Evolutionary conservation across 202 grass and related monocot genomes (phyloP).

Genomic region (Panicum virgatum): DNA sequence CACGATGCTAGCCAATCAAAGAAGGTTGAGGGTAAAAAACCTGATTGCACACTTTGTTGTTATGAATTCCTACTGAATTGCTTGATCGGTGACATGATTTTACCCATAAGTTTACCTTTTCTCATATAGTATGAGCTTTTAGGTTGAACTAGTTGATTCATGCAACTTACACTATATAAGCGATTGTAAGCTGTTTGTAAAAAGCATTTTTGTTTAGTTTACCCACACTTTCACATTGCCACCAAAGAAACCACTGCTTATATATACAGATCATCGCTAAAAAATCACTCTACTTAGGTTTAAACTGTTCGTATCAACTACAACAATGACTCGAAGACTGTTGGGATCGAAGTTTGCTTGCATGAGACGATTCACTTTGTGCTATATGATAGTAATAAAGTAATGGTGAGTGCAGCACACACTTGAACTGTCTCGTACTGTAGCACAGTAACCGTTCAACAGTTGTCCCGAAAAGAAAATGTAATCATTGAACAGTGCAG

Average conservation of each 20-base stretch:
- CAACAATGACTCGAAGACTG: background rate
- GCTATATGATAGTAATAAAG: background rate
- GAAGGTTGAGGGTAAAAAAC: too few relatives aligned
- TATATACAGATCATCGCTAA: background rate
- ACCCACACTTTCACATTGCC: background rate
- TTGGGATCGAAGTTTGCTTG: constrained; percentile 16
- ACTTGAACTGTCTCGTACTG: constrained; percentile 5
- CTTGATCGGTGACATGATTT: too few relatives aligned
- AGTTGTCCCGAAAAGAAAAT: background rate
- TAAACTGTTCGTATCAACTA: background rate
- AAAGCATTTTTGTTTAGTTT: background rate
- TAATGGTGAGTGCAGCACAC: constrained; percentile 12
- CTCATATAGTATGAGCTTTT: too few relatives aligned
- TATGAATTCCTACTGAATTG: too few relatives aligned
- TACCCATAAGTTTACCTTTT: too few relatives aligned
- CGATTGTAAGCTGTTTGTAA: background rate
- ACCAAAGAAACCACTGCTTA: background rate
- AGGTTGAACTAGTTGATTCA: too few relatives aligned
- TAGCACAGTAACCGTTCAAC: background rate
- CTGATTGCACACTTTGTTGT: too few relatives aligned
- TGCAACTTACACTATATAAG: too few relatives aligned
- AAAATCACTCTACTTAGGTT: background rate
- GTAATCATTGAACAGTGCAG: constrained; percentile 11
- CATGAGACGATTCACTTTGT: constrained; percentile 18
- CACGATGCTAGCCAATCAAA: too few relatives aligned